Base-by-base conservation (phyloP, 2,329 filamentous ascomycete species). In the Pseudogymnoascus destructans region DNA sequence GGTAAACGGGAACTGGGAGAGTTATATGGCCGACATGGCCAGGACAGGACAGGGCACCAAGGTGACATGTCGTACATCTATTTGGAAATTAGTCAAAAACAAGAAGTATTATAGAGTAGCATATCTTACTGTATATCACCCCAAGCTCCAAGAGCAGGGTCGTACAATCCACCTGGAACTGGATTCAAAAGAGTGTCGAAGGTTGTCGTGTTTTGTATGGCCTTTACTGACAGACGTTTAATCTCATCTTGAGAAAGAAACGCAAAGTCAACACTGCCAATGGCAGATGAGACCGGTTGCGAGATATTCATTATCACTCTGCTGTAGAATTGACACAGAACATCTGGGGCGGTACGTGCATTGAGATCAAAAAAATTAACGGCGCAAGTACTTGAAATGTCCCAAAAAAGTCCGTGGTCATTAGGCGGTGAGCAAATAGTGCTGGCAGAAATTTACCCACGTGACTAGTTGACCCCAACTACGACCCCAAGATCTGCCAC, bases 1-100 rank as follows among this genome's bases (percentile, higher is more conserved):
- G 92, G 70, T 97, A 98, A 57, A 96, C 88, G 52, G 88, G 89
- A 10, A 91, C 86, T 11, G 93, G 91, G 10, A 98, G 83, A 66
- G 96, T 89, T 70, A 98, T 95, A 69, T 98, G 93, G 57, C 93
- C 95, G 60, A 87, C 81, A 74, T 98, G 95, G 59, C 95, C 95
- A 5, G 92, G 89, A 70, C 95, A 98, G 66, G 81, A 81, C 68
- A 84, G 80, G 61, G 84, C 85, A 67, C 85, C 87, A 64, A 95
- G 79, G 65, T 92, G 89, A 74, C 93, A 98, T 71, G 93, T 98
- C 66, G 89, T 80, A 74, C 93, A 98, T 69, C 89, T 95, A 65
- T 60, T 38, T 60, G 11, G 60, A 32, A 49, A 21, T 40, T 17
- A 52, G 40, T 54, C 66, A 57, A 66, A 58, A 40, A 63, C 56